These are phyloP conservation scores for Penicillium maclennaniae DNA, from an alignment of 495 filamentous ascomycete species.

Conservation along the genomic window DNA sequence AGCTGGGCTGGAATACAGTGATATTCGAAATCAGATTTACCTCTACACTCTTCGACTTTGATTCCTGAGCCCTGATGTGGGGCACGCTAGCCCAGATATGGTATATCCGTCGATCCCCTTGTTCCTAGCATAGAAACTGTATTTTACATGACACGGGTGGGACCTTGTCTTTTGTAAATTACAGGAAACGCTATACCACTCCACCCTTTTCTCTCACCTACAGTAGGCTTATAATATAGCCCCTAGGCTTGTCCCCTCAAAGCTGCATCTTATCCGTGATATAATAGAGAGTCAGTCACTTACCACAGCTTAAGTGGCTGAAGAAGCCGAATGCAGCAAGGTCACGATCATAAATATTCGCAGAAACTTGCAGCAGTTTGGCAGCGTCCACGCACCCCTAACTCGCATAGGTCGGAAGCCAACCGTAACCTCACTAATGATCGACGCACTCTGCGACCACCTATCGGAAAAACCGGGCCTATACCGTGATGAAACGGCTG, in stretches of 20 bases:
- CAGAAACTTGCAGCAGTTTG: conserved; percentile 24
- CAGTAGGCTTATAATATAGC: conserved; percentile 1
- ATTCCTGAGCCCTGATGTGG: too few relatives aligned
- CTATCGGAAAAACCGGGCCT: conserved; percentile 18
- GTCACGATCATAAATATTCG: too few relatives aligned
- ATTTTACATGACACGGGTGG: too few relatives aligned
- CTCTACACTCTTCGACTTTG: too few relatives aligned
- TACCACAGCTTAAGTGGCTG: conserved; percentile 17
- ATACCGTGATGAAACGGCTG: conserved; percentile 13
- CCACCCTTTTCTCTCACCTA: too few relatives aligned
- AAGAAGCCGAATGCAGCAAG: conserved; percentile 17
- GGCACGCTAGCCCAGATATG: too few relatives aligned
- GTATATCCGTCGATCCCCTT: too few relatives aligned
- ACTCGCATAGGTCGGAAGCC: conserved; percentile 14
- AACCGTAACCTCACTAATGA: conserved; percentile 19
- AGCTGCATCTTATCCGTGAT: not conserved
- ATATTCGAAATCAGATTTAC: too few relatives aligned
- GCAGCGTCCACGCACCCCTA: conserved; percentile 19
- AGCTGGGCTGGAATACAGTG: conserved; percentile 17
- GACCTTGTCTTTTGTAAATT: too few relatives aligned
- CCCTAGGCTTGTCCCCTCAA: conserved; percentile 4
- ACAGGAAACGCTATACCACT: too few relatives aligned
- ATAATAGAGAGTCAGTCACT: conserved; percentile 21
- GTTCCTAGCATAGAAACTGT: too few relatives aligned
- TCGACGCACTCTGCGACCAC: conserved; percentile 14